Evolutionary conservation across 345 rosid genomes (phyloP), one percentile per base, ranked within the genome.

Genomic region (Boechera stricta): DNA sequence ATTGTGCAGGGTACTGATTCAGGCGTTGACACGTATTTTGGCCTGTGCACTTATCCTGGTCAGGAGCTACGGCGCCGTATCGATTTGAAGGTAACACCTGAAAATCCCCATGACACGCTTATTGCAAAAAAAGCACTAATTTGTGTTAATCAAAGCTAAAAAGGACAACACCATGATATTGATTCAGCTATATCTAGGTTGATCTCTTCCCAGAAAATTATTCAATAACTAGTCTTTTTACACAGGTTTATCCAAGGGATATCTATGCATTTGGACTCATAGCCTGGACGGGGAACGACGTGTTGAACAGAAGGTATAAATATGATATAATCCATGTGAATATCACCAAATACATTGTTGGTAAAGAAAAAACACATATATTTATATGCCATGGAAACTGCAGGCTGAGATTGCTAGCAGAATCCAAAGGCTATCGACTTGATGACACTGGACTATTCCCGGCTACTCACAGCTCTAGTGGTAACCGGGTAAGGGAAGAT

Each of bases 201-300:
- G 61, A 51, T 51, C 68, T 67, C 21, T 49, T 35, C 16, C 44
- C 5, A 2, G 11, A 1, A 16, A 35, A 11, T 24, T 1, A 41
- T 69, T 56, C 67, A 28, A 10, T 26, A 29, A 71, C 10, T 1
- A 31, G 0, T 57, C 52, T 48, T 39, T 32, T 21, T 71, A 15
- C 73, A 36, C 58, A 95, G 99, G 99, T 89, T 10, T 92, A 86
- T 84, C 99, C 99, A 10, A 88, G 85, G 83, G 93, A 88, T 69
- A 92, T 91, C 33, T 80, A 92, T 80, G 96, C 97, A 10, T 92
- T 88, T 71, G 98, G 99, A 77, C 85, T 95, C 67, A 81, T 95
- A 84, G 90, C 96, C 6, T 92, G 99, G 99, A 95, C 98, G 10
- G 99, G 99, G 45, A 89, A 92, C 84, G 98, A 92, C 35, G 96